A percentile compares a stretch with the other conserved stretches of the same genome.
Evolutionary conservation across 805 yeast genomes (phyloP).

Genomic region (Candida parachauliodes): DNA sequence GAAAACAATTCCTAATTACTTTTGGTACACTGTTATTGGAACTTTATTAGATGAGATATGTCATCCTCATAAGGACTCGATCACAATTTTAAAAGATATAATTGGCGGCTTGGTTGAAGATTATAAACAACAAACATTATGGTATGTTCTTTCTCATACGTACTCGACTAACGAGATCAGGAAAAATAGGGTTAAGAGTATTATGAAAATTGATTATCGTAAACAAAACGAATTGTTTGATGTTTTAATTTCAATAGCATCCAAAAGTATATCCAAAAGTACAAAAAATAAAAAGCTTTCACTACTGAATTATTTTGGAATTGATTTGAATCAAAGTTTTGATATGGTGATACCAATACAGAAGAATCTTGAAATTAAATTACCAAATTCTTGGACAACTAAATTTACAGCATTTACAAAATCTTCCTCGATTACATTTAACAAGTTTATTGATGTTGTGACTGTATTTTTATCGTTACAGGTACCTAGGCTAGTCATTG

Average conservation of each 20-base stretch:
- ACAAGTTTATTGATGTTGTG: constrained; percentile 63
- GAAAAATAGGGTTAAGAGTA: constrained; percentile 22
- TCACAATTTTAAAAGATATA: constrained; percentile 52
- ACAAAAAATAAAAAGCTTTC: constrained; percentile 30
- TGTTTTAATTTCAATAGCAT: constrained; percentile 42
- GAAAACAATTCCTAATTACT: constrained; percentile 43
- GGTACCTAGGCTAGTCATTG: constrained; percentile 72
- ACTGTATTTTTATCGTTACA: constrained; percentile 78
- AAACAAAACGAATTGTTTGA: constrained; percentile 36
- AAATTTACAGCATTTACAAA: too few species aligned
- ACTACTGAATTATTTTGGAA: constrained; percentile 39
- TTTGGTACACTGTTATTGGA: constrained; percentile 82
- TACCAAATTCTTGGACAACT: constrained; percentile 44
- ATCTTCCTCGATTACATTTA: constrained; percentile 52
- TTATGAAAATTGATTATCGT: constrained; percentile 14
- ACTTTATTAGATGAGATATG: constrained; percentile 79
- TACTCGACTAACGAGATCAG: constrained; percentile 48
- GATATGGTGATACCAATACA: constrained; percentile 70
- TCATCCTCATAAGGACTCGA: constrained; percentile 57
- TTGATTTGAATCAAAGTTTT: constrained; percentile 29
- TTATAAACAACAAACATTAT: constrained; percentile 82
- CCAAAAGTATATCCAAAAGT: constrained; percentile 32
- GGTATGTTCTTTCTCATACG: constrained; percentile 72
- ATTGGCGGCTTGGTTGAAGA: constrained; percentile 52
- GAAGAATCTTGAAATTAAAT: constrained; percentile 60